phyloP scores from a whole-genome alignment of 1,284 basidiomycete species.

The Cryptococcus sp. region DNA sequence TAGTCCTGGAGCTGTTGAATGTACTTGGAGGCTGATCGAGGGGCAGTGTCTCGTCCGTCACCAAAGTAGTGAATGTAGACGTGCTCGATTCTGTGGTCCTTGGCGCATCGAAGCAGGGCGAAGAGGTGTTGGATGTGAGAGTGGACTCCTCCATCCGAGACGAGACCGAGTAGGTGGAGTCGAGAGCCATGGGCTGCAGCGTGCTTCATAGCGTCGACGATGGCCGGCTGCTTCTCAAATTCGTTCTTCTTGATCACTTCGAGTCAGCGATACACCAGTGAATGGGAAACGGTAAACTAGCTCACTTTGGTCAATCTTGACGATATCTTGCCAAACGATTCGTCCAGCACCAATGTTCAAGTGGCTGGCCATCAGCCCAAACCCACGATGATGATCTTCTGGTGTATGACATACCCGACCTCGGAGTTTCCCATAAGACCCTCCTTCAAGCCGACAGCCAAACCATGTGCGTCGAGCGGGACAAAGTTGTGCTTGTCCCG shows the following conservation, averaged over 20 bases:
- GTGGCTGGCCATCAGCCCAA: slow-evolving; percentile 54
- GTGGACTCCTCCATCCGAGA: slow-evolving; percentile 92
- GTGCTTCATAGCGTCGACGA: slow-evolving; percentile 64
- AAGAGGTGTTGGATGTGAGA: slow-evolving; percentile 82
- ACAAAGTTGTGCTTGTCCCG: slow-evolving; percentile 68
- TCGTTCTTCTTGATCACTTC: slow-evolving; percentile 73
- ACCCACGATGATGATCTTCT: no score
- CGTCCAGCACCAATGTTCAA: slow-evolving; percentile 88
- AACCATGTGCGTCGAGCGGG: slow-evolving; percentile 71
- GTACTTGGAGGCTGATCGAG: slow-evolving; percentile 67
- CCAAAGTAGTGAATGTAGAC: slow-evolving; percentile 87
- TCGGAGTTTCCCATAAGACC: slow-evolving; percentile 94
- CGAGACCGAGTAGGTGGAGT: slow-evolving; percentile 75
- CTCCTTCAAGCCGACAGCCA: slow-evolving; percentile 79
- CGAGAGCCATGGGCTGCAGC: slow-evolving; percentile 76
- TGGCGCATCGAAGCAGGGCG: slow-evolving; percentile 79
- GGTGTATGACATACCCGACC: slow-evolving; percentile 64
- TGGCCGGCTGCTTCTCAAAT: slow-evolving; percentile 70
- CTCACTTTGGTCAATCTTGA: slow-evolving; percentile 70
- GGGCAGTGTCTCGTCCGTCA: slow-evolving; percentile 79
- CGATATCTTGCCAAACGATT: slow-evolving; percentile 92
- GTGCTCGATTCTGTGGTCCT: slow-evolving; percentile 71
- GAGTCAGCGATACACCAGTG: neutral
- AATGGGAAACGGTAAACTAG: neutral
- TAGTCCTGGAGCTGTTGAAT: slow-evolving; percentile 69